These are phyloP conservation scores for Scleroderma citrinum DNA, from an alignment of 768 basidiomycete genomes.

Conservation along the genomic window DNA sequence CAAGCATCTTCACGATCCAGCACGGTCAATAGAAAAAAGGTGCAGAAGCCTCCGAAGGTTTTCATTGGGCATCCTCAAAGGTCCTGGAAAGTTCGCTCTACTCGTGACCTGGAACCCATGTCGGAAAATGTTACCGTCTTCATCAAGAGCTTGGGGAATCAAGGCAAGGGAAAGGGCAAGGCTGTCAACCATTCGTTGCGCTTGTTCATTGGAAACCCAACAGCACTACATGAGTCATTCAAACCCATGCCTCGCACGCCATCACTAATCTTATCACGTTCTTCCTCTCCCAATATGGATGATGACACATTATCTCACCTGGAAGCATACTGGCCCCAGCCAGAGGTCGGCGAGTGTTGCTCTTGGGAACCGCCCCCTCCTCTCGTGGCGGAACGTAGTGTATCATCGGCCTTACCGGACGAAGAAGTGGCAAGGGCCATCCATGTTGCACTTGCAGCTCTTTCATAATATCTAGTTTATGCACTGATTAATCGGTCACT, in stretches of 20 bases:
- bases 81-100: conserved; percentile 18
- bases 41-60: conserved; percentile 10
- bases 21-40: neutral
- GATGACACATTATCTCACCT: conserved; percentile 8
- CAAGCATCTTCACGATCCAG: neutral
- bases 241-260: conserved; percentile 13
- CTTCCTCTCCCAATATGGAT: conserved; percentile 13
- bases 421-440: conserved; percentile 21
- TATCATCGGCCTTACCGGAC: conserved; percentile 12
- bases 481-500: no score
- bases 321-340: conserved; percentile 24
- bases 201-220: conserved; percentile 16
- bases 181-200: conserved; percentile 5
- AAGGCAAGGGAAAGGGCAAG: conserved; percentile 1
- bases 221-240: conserved; percentile 15
- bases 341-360: conserved; percentile 27
- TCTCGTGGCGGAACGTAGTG: neutral
- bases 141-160: neutral
- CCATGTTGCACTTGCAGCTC: conserved; percentile 14
- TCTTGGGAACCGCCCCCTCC: conserved; percentile 16
- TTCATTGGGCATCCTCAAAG: conserved; percentile 20
- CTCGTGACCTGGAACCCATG: conserved; percentile 19
- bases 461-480: neutral
- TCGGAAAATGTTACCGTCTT: neutral
- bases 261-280: conserved; percentile 1